Evolutionary conservation across 306 rosid genomes (phyloP).

Genomic region (Medicago truncatula): MtrunA17r5.0-ANR NC_053045.1:34790501-34791000

Average conservation of each 20-base stretch:
- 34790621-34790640: conserved; percentile 97
- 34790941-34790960: conserved; percentile 86
- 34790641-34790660: conserved; percentile 55
- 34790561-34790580: conserved; percentile 99
- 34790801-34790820: conserved; percentile 92
- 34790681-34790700: background rate
- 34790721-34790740: background rate
- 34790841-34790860: conserved; percentile 34
- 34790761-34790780: conserved; percentile 66
- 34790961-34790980: conserved; percentile 81
- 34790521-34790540: conserved; percentile 59
- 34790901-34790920: conserved; percentile 38
- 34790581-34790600: conserved; percentile 88
- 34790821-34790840: conserved; percentile 62
- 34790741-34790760: conserved; percentile 25
- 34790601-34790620: conserved; percentile 89
- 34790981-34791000: conserved; percentile 92
- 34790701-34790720: background rate
- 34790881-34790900: conserved; percentile 1
- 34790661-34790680: conserved; percentile 21
- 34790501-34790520: conserved; percentile 20
- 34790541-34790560: conserved; percentile 90
- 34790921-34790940: conserved; percentile 88
- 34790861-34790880: conserved; percentile 31
- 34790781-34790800: conserved; percentile 86